A percentile compares a stretch with the other conserved stretches of the same genome.
Evolutionary conservation across 192 early-diverging fungal genomes (phyloP).

Genomic region (Coemansia sp.): DNA sequence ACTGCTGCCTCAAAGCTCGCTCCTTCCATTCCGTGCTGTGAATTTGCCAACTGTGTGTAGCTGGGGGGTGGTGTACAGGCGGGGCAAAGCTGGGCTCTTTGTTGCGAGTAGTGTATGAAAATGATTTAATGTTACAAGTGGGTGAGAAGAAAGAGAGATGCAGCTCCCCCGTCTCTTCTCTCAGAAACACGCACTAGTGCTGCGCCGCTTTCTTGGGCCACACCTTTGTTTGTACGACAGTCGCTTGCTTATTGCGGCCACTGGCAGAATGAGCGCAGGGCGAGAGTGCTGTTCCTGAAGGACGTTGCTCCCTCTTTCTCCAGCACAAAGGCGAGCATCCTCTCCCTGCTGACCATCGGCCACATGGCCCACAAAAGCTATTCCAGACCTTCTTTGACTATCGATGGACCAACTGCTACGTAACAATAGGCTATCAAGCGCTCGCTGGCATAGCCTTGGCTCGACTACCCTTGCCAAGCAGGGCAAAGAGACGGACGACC

Average conservation of each 20-base stretch:
- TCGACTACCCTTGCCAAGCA: constrained; percentile 9
- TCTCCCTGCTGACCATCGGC: neutral
- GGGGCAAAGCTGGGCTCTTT: neutral
- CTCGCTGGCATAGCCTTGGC: neutral
- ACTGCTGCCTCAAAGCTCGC: constrained; percentile 3
- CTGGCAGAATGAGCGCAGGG: too few species aligned
- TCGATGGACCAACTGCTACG: neutral
- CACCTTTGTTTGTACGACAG: neutral
- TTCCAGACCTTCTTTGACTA: neutral
- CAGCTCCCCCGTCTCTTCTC: neutral
- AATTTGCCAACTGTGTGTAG: neutral
- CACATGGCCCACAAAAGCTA: neutral
- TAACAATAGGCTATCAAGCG: neutral
- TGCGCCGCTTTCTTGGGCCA: neutral
- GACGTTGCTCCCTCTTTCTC: neutral
- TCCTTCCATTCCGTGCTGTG: constrained; percentile 1
- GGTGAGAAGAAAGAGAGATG: neutral
- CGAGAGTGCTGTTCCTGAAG: neutral
- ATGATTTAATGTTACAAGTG: neutral
- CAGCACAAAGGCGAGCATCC: neutral
- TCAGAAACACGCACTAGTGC: neutral
- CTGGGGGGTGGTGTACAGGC: too few species aligned
- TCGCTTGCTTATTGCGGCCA: neutral
- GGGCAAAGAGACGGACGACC: constrained; percentile 33
- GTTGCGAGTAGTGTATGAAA: neutral